These are phyloP conservation scores for Acacia pycnantha DNA, from an alignment of 331 rosid species.

Conservation along the genomic window DNA sequence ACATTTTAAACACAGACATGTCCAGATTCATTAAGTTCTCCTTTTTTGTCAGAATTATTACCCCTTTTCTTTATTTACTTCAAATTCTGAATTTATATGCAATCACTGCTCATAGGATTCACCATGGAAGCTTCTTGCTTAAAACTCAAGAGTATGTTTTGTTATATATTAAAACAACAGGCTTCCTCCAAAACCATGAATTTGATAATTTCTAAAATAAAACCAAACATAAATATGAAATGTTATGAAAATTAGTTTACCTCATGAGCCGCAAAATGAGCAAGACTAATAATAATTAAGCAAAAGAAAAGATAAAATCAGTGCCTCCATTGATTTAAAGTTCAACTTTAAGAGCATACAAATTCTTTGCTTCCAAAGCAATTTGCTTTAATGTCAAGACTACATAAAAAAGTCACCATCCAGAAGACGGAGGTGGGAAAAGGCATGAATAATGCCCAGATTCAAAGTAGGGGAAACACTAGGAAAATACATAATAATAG, in stretches of 20 bases:
- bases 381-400: constrained; percentile 38
- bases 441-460: constrained; percentile 36
- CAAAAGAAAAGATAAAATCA: background rate
- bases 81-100: background rate
- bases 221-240: background rate
- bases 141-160: no score
- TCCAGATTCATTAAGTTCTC: constrained; percentile 5
- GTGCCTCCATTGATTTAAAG: background rate
- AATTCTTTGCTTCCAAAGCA: constrained; percentile 38
- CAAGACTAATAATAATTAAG: background rate
- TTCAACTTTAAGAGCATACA: background rate
- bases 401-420: constrained; percentile 40
- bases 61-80: background rate
- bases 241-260: background rate
- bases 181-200: background rate
- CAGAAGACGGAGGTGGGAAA: constrained; percentile 17
- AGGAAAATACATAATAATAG: constrained; percentile 14
- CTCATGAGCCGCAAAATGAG: background rate
- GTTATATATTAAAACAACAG: no score
- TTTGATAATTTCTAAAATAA: background rate
- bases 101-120: no score
- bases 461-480: constrained; percentile 32
- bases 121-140: no score
- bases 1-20: constrained; percentile 2
- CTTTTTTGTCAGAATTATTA: background rate